Base-by-base conservation (phyloP, 2,329 filamentous ascomycete species). In the Elsinoe batatas region DNA sequence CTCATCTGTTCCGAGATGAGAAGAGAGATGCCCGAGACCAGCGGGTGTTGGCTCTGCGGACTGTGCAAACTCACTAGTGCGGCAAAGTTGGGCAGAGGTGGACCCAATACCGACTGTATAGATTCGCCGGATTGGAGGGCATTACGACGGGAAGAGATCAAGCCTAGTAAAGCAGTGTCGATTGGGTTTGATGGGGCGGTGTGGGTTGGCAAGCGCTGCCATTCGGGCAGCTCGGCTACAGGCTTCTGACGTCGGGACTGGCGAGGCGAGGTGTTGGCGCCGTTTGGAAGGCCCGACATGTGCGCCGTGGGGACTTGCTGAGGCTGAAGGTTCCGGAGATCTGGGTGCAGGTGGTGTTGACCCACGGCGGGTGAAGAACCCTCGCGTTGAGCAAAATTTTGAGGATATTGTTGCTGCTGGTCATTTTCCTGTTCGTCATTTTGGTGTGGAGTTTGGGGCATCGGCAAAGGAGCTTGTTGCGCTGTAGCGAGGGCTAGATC, bases 31-130 rank as follows among this genome's bases (percentile, higher is more conserved):
- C 47, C 47, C 33, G 47, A 51, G 35, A 51, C 47, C 13, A 51
- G 51, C n/a, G 32, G 53, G n/a, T 47, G 53, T 26, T 44, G 53
- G 20, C 18, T 46, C 26, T 55, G 17, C 0, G 86, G 65, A 91
- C 88, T 37, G 91, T n/a, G 53, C 7, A 40, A 36, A n/a, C 37
- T 26, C 38, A 55, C 78, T 3, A 95, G 77, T 1, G 85, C 87
- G 0, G 84, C 84, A 56, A 94, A 86, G 57, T 84, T 87, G 1
- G 89, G 89, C 65, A 94, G 91, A 12, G 80, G 76, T 0, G 89
- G 88, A 0, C 88, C 88, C 6, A 88, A 78, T 7, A 91, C 78
- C 43, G 85, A 80, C 38, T 82, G 76, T 7, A 77, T 71, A 0
- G 84, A 73, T 1, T 82, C 76, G 3, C 87, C 87, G 58, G 87